Evolutionary conservation across 2,329 filamentous ascomycete species (phyloP), one percentile per base, ranked within the genome.

Genomic region (Septoria petroselini): DNA sequence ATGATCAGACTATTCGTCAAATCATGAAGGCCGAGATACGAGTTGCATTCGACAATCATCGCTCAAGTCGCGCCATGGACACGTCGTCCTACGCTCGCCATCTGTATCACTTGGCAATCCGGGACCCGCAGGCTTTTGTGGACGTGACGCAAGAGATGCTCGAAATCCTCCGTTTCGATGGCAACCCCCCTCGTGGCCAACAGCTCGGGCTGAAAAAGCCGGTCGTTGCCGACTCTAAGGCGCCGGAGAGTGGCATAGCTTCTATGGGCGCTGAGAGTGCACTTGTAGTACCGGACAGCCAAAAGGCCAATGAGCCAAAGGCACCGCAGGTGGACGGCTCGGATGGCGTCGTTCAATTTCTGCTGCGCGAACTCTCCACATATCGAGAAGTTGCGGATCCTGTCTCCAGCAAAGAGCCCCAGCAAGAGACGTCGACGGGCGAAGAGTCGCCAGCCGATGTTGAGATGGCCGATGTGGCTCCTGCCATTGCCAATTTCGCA

Each of bases 331-430:
- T 96, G 4, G 91, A 96, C 68, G 90, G 93, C 55, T 89, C 91
- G 0, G 93, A 97, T 68, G 93, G 93, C 3, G 89, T 98, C 3
- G 85, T 98, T 50, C 89, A 97, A 64, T 98, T 95, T 69, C 76
- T 98, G 17, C 82, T 98, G 3, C 94, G 88, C 51, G 93, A 98
- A 68, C 75, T 98, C 38, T 77, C 96, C 48, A 91, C 88, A 42
- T 97, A 95, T 71, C 86, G 86, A 62, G 91, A 95, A 65, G 89
- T 95, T 4, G 88, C 95, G 30, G 91, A 97, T 63, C 91, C 86
- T 62, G 85, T 91, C 52, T 47, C 67, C 15, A 67, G 64, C 43
- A 60, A 66, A 39, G 60, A 70, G 5, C 79, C 78, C 51, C 75
- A 77, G 5, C 53, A 63, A 1, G 62, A 69, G 43, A 42, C 66